phyloP scores from a whole-genome alignment of 2,329 filamentous ascomycete genomes.

The Dactylellina leptospora region DNA sequence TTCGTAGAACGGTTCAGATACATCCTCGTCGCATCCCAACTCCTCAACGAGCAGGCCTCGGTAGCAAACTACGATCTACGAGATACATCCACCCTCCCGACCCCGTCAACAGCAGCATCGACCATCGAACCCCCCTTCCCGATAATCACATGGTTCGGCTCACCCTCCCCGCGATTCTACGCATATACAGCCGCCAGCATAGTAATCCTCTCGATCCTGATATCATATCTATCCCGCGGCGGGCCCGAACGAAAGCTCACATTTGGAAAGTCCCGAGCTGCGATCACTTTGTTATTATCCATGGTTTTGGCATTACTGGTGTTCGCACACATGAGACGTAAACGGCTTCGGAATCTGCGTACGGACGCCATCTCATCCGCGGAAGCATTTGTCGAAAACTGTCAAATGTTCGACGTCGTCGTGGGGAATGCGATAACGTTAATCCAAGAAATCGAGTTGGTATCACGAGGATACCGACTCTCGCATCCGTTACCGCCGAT shows the following conservation, averaged over 20 bases:
- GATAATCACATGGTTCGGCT: conserved; percentile 45
- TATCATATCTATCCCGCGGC: conserved; percentile 55
- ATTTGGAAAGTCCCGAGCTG: conserved; percentile 68
- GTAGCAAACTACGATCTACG: conserved; percentile 60
- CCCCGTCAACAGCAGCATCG: conserved; percentile 9
- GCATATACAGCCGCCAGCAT: conserved; percentile 55
- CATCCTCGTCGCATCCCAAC: conserved; percentile 87
- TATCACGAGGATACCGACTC: conserved; percentile 88
- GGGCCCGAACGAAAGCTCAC: conserved; percentile 65
- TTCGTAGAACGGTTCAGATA: conserved; percentile 95
- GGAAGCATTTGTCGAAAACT: conserved; percentile 73
- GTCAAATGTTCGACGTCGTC: conserved; percentile 82
- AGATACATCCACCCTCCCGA: conserved; percentile 35
- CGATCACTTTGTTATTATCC: conserved; percentile 63
- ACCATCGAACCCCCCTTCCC: conserved; percentile 22
- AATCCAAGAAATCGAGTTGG: conserved; percentile 93
- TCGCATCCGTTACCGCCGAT: conserved; percentile 90
- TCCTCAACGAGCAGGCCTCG: conserved; percentile 75
- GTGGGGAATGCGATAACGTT: conserved; percentile 79
- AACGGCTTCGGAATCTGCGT: conserved; percentile 81
- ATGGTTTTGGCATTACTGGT: conserved; percentile 69
- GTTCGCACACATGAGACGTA: conserved; percentile 77
- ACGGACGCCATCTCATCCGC: conserved; percentile 77
- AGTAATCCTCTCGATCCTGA: conserved; percentile 54
- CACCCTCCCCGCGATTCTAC: conserved; percentile 44